phyloP scores from a whole-genome alignment of 257 asterid species.

The Ilex asprella region DNA sequence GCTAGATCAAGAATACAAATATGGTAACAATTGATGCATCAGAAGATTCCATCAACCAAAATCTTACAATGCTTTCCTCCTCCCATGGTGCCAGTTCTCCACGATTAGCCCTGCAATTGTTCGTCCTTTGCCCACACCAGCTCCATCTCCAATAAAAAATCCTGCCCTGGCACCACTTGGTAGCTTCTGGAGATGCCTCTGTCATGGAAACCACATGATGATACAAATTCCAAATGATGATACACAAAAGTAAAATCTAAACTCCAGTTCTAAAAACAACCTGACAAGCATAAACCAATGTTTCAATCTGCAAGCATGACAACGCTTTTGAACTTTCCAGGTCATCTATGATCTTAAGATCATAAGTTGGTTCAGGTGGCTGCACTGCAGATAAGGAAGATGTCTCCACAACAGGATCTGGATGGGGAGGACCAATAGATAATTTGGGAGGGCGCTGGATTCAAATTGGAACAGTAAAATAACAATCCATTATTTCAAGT shows the following conservation, averaged over 20 bases:
- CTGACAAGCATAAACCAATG: slow-evolving; percentile 96
- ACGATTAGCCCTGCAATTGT: slow-evolving; percentile 95
- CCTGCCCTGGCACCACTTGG: slow-evolving; percentile 88
- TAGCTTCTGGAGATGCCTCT: slow-evolving; percentile 95
- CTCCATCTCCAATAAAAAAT: slow-evolving; percentile 98
- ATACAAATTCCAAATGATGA: slow-evolving; percentile 11
- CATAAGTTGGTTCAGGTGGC: slow-evolving; percentile 94
- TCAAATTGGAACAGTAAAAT: slow-evolving; percentile 18
- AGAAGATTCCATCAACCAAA: neutral
- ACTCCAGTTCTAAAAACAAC: slow-evolving; percentile 33
- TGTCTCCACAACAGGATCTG: slow-evolving; percentile 96
- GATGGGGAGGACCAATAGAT: slow-evolving; percentile 88
- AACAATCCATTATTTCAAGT: neutral
- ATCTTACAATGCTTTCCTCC: slow-evolving; percentile 86
- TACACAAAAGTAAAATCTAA: slow-evolving; percentile 6
- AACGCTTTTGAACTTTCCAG: slow-evolving; percentile 67
- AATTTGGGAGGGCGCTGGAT: slow-evolving; percentile 84
- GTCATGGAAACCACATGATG: slow-evolving; percentile 24
- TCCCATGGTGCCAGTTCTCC: slow-evolving; percentile 93
- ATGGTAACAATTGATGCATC: neutral
- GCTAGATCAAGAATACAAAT: neutral
- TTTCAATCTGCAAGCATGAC: slow-evolving; percentile 96
- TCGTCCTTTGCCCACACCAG: slow-evolving; percentile 99
- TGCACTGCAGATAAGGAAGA: slow-evolving; percentile 88
- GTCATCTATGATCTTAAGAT: slow-evolving; percentile 64